Base-by-base conservation (phyloP, 345 rosid species). In the Microcos paniculata region DNA sequence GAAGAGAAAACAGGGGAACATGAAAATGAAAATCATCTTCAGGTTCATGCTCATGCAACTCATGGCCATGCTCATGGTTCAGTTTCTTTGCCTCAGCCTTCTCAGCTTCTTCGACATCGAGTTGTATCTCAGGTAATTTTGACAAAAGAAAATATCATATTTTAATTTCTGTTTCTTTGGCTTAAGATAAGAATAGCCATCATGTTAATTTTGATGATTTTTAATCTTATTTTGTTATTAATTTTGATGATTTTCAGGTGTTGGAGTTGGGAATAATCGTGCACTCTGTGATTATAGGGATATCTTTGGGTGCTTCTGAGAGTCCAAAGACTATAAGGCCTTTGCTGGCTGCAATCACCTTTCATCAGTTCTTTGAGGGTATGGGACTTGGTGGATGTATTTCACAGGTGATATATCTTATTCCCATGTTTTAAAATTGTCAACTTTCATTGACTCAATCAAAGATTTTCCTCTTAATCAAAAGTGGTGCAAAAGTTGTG, bases 341-440 rank as follows among this genome's bases (percentile, higher is more conserved):
- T 0, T 80, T 90, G 1, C 58, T 90, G 0, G 91, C 87, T 3
- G 95, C 94, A 1, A 82, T 92, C 51, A 79, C 88, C 40, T 92
- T 92, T 56, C 97, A 92, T 66, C 97, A 92, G 53, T 85, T 88
- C 83, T 92, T 87, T 62, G 97, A 90, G 77, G 95, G 92, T 55
- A 89, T 90, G 84, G 94, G 92, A 11, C 87, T 90, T 4, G 96
- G 97, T 0, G 91, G 94, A 0, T 89, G 91, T 79, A 88, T 90
- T 61, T 35, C 84, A 7, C 92, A 90, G 84, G 92, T 85, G 23
- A 40, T 63, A 11, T 24, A 11, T 24, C 15, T 55, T 3, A 18
- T 16, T 18, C 23, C 9, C n/a, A 5, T 51, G 56, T 51, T 53
- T 35, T 35, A 3, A 0, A 35, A 35, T n/a, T n/a, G n/a, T n/a